Base-by-base conservation (phyloP, 805 yeast species). In the Blastobotrys parvus region DNA sequence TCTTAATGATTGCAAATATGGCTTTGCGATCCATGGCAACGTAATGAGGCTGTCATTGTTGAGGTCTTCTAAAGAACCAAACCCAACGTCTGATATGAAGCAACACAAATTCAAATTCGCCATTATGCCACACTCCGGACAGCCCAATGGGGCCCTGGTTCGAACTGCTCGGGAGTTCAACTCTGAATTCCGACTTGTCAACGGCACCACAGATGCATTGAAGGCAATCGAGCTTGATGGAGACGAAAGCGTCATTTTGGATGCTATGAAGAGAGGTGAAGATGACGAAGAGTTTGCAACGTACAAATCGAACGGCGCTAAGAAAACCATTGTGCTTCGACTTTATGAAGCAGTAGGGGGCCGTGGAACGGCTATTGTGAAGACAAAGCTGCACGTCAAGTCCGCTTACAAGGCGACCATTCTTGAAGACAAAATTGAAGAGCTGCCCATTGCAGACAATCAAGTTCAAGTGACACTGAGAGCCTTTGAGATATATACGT, bases 301-400 rank as follows among this genome's bases (percentile, higher is more conserved):
- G n/a, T n/a, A n/a, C n/a, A n/a, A n/a, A n/a, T n/a, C n/a, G n/a
- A n/a, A n/a, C n/a, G n/a, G n/a, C n/a, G n/a, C n/a, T n/a, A n/a
- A n/a, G n/a, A 71, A 68, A 46, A 70, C 78, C 4, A 61, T 85
- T 27, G 68, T 87, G 16, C 67, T 83, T 21, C 75, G 97, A 53
- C 70, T 86, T 1, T 89, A 87, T 61, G 97, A 89, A 58, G 65
- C 92, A 0, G 67, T 89, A 38, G 97, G 97, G 6, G 97, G 96
- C 39, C 67, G 67, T 40, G 69, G 81, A 1, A 56, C 49, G 3
- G 86, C 81, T 1, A 57, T 49, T 3, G 58, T 87, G 27, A 56
- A 55, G 16, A 65, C 82, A 27, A 62, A 64, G 16, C 61, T 72
- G 30, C 67, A 72, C 0, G 79, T 80, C 3, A 67, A 57, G 56